These are phyloP conservation scores for Neoboletus subvelutipes DNA, from an alignment of 768 basidiomycete genomes.

Conservation along the genomic window DNA sequence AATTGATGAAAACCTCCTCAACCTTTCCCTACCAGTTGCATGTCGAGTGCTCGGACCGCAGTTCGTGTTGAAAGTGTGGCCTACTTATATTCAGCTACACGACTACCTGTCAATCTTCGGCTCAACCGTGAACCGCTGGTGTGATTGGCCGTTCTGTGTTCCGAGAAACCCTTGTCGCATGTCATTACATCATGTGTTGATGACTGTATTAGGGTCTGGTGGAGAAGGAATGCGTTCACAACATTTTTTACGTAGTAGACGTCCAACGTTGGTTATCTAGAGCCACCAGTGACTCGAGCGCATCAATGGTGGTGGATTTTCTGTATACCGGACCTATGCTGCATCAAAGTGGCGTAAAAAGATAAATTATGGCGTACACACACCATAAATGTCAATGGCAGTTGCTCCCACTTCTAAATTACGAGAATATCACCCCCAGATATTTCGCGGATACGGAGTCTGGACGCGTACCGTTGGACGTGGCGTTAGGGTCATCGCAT, in stretches of 20 bases:
- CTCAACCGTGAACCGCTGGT: neutral
- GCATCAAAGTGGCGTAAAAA: too few species aligned
- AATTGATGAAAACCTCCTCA: neutral
- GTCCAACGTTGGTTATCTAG: neutral
- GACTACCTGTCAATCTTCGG: neutral
- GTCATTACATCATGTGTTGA: neutral
- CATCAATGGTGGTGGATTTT: neutral
- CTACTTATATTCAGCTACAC: slow-evolving; percentile 1
- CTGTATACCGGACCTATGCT: neutral
- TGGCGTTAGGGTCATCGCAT: too few species aligned
- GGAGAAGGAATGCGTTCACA: neutral
- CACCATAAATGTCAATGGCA: too few species aligned
- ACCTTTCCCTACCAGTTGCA: slow-evolving; percentile 9
- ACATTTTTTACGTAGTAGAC: neutral
- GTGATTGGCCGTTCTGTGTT: too few species aligned
- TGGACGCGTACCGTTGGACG: too few species aligned
- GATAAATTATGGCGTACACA: too few species aligned
- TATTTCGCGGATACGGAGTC: too few species aligned
- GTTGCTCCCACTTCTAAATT: too few species aligned
- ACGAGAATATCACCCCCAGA: too few species aligned
- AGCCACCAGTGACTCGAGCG: neutral
- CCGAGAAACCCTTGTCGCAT: too few species aligned
- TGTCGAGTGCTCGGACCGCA: neutral
- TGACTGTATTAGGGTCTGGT: neutral
- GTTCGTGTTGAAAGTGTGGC: neutral